These are phyloP conservation scores for Neckera pumila DNA, from an alignment of 225 moss, liverwort and hornwort genomes.

Conservation along the genomic window DNA sequence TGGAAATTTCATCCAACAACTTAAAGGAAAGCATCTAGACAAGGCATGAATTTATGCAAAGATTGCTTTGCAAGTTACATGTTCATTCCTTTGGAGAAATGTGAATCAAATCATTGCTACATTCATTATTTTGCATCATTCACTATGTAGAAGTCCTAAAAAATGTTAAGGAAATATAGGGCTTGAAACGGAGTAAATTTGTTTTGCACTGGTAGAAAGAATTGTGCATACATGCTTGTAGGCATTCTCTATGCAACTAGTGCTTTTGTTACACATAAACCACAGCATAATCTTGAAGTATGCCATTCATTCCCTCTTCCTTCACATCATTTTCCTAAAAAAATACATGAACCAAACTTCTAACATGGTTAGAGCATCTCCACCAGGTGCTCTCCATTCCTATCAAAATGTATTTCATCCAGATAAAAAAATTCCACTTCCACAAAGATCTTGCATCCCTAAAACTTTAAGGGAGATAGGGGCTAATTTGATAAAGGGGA, in stretches of 20 bases:
- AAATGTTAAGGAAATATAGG: fast-evolving
- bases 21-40: neutral
- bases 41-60: neutral
- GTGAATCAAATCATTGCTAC: neutral
- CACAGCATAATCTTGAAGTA: neutral
- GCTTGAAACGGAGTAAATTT: neutral
- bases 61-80: neutral
- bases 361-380: neutral
- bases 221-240: neutral
- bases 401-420: fast-evolving
- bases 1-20: neutral
- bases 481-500: fast-evolving
- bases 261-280: neutral
- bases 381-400: fast-evolving
- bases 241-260: neutral
- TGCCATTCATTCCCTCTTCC: neutral
- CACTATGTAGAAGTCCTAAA: neutral
- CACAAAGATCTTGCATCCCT: fast-evolving
- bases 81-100: neutral
- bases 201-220: neutral
- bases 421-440: fast-evolving
- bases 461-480: fast-evolving
- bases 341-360: fast-evolving
- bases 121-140: neutral
- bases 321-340: neutral